Conservation (phyloP, 1,139 yeast species). For the Geotrichum aggregatum region DNA sequence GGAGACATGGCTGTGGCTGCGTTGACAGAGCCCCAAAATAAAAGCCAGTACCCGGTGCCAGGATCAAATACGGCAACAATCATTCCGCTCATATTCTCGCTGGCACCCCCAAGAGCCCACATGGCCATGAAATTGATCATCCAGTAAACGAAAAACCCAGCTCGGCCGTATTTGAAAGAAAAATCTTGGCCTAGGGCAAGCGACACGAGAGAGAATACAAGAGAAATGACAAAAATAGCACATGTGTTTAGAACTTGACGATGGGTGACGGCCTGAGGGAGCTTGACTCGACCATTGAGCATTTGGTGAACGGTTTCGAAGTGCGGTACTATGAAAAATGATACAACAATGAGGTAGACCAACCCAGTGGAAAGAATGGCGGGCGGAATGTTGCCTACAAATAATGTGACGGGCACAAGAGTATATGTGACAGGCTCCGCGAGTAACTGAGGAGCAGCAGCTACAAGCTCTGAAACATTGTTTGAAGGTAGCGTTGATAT, state of each 20-base stretch:
- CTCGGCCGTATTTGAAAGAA: conserved; percentile 50
- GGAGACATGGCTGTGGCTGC: conserved; percentile 62
- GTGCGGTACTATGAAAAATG: conserved; percentile 58
- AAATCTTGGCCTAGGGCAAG: conserved; percentile 57
- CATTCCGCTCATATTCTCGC: conserved; percentile 55
- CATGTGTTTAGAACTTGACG: conserved; percentile 48
- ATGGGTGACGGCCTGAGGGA: conserved; percentile 47
- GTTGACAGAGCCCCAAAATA: conserved; percentile 56
- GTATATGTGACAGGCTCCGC: conserved; percentile 42
- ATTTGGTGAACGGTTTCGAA: conserved; percentile 52
- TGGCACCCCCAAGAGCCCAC: conserved; percentile 60
- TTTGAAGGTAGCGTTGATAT: conserved; percentile 21
- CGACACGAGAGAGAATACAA: conserved; percentile 56
- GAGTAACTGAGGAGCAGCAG: conserved; percentile 27
- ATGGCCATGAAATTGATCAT: conserved; percentile 55
- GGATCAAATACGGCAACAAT: conserved; percentile 48
- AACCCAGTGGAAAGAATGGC: conserved; percentile 75
- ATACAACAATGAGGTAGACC: conserved; percentile 66
- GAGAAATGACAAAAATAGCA: conserved; percentile 50
- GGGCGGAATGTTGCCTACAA: conserved; percentile 46
- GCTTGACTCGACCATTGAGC: conserved; percentile 46
- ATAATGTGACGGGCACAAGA: conserved; percentile 44
- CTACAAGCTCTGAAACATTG: conserved; percentile 27
- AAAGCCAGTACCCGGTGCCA: conserved; percentile 58
- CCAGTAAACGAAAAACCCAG: conserved; percentile 67